Conservation (phyloP, 352 stramenopile genomes). For the Globisporangium spinosum region DNA sequence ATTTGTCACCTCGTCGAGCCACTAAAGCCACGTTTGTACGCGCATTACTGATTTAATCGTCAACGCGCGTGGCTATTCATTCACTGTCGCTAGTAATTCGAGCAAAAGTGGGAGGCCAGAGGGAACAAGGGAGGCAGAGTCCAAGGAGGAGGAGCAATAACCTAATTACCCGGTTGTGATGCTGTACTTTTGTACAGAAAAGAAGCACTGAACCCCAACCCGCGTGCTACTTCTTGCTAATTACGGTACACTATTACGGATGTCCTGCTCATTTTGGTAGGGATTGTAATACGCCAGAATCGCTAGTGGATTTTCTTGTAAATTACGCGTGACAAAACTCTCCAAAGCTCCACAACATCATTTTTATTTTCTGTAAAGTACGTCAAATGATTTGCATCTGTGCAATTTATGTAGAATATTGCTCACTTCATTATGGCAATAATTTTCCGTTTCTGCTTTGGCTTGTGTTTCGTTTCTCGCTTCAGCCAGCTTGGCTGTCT, state of each 20-base stretch:
- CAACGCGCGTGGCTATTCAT: not conserved
- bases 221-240: not conserved
- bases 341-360: too few species aligned
- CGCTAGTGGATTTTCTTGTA: not conserved
- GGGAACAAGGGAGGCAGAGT: not conserved
- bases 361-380: not conserved
- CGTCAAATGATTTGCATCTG: not conserved
- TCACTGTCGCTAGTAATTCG: not conserved
- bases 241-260: too few species aligned
- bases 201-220: not conserved
- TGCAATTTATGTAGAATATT: not conserved
- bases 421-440: not conserved
- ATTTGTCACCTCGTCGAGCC: not conserved
- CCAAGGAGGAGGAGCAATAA: not conserved
- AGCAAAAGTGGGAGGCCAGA: not conserved
- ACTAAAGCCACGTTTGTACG: not conserved
- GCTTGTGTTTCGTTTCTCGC: not conserved
- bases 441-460: not conserved
- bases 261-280: not conserved
- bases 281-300: not conserved
- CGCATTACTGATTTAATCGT: not conserved
- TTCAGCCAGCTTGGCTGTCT: not conserved
- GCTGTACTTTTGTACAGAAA: not conserved
- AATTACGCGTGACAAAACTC: not conserved
- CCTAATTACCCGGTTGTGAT: not conserved